Evolutionary conservation across 2,329 filamentous ascomycete genomes (phyloP).

Genomic region (Bipolaris oryzae): DNA sequence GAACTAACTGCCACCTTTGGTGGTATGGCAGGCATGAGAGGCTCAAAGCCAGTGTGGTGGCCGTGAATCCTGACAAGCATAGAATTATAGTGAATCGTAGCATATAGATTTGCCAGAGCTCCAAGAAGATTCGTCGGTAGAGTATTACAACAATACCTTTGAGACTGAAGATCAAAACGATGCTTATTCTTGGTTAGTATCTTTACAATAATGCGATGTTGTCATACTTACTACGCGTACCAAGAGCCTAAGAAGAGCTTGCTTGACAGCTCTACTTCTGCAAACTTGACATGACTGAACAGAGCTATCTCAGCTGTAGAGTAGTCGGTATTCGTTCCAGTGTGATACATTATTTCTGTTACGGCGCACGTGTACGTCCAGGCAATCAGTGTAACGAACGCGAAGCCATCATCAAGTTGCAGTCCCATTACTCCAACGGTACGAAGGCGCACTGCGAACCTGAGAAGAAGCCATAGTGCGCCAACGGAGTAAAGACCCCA

Average conservation of each 20-base stretch:
- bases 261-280: background rate
- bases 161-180: background rate
- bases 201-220: background rate
- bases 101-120: background rate
- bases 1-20: background rate
- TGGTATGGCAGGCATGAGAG: background rate
- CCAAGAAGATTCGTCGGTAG: background rate
- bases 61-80: background rate
- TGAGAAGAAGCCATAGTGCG: background rate
- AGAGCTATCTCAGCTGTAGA: background rate
- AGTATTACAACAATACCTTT: background rate
- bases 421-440: background rate
- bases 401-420: background rate
- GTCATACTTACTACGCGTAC: background rate
- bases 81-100: background rate
- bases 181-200: background rate
- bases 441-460: background rate
- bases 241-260: background rate
- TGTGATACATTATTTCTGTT: slow-evolving; percentile 1
- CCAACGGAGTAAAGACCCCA: background rate
- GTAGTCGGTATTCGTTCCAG: background rate
- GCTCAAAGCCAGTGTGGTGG: background rate
- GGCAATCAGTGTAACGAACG: background rate
- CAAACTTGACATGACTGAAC: background rate
- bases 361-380: background rate